Conservation (phyloP, 2,329 filamentous ascomycete genomes). For the Helminthosporium solani region DNA sequence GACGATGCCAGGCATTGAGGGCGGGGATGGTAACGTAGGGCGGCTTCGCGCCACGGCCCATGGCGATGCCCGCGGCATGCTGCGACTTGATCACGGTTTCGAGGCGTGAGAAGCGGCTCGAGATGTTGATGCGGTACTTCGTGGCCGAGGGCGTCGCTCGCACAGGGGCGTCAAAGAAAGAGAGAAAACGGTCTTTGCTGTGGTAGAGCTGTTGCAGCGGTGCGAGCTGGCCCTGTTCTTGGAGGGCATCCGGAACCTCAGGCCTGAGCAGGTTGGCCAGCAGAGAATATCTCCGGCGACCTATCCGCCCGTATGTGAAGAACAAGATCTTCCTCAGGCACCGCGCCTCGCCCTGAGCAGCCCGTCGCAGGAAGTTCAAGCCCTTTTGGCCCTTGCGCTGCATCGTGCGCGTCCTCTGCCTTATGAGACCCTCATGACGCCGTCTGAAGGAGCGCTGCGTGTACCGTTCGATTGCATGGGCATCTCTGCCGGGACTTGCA, state of each 20-base stretch:
- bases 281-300: conserved; percentile 53
- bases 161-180: conserved; percentile 33
- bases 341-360: conserved; percentile 57
- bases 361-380: conserved; percentile 50
- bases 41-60: conserved; percentile 26
- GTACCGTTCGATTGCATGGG: conserved; percentile 20
- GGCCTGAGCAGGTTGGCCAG: conserved; percentile 26
- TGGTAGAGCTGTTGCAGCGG: conserved; percentile 42
- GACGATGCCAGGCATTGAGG: conserved; percentile 48
- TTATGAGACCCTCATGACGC: conserved; percentile 22
- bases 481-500: conserved; percentile 16
- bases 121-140: conserved; percentile 27
- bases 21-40: conserved; percentile 40
- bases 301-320: conserved; percentile 59
- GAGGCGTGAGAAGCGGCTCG: conserved; percentile 33
- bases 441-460: conserved; percentile 23
- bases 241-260: conserved; percentile 14
- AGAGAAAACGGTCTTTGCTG: conserved; percentile 31
- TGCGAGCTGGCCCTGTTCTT: conserved; percentile 8
- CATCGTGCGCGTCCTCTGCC: conserved; percentile 20
- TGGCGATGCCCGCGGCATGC: conserved; percentile 14
- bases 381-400: conserved; percentile 36
- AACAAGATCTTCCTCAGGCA: conserved; percentile 55
- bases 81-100: conserved; percentile 31
- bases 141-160: conserved; percentile 10